Conservation (phyloP, 2,329 filamentous ascomycete species). For the Fusarium compactum region DNA sequence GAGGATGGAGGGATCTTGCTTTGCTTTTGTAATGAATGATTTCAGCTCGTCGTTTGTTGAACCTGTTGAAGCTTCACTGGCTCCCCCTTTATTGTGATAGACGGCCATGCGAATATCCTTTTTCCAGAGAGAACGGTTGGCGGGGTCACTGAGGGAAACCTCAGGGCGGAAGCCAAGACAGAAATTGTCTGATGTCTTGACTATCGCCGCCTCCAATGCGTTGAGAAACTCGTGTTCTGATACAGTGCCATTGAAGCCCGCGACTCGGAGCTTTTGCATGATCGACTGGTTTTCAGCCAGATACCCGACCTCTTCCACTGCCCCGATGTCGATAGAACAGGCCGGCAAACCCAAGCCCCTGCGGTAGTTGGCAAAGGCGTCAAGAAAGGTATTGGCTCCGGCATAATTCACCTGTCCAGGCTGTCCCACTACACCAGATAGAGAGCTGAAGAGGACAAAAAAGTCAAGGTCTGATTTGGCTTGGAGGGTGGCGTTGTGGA, state of each 20-base stretch:
- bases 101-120: constrained; percentile 11
- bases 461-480: constrained; percentile 2
- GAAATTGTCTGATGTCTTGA: not conserved
- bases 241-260: not conserved
- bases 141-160: not conserved
- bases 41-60: not conserved
- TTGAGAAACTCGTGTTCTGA: constrained; percentile 8
- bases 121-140: constrained; percentile 7
- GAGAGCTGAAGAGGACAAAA: constrained; percentile 8
- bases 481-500: constrained; percentile 1
- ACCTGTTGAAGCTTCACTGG: not conserved
- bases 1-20: not conserved
- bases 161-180: constrained; percentile 3
- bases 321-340: constrained; percentile 2
- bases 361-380: constrained; percentile 3
- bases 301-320: constrained; percentile 8
- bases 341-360: not conserved
- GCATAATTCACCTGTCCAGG: constrained; percentile 10
- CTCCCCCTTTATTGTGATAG: constrained; percentile 1
- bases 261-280: constrained; percentile 6
- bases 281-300: constrained; percentile 1
- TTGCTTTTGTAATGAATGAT: constrained; percentile 1
- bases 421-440: constrained; percentile 3
- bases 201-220: not conserved
- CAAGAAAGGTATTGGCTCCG: constrained; percentile 10